phyloP scores from a whole-genome alignment of 164 flowering plant genomes.

The Liquidambar formosana region DNA sequence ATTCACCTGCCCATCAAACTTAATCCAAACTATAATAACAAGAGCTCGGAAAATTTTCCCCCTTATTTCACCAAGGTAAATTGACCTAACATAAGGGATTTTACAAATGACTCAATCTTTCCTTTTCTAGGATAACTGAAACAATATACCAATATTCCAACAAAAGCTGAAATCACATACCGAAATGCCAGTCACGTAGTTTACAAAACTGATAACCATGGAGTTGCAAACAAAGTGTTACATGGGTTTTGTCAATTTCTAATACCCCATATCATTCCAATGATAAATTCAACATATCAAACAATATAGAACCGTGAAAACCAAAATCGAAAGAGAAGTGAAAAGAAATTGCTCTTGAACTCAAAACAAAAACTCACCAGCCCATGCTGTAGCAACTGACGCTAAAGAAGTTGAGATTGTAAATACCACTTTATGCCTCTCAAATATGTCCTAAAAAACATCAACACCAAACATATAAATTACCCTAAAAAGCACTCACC shows the following conservation, averaged over 20 bases:
- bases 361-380: slow-evolving; percentile 46
- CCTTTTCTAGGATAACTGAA: too few relatives aligned
- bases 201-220: not conserved
- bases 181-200: not conserved
- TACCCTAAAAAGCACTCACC: too few relatives aligned
- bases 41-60: too few relatives aligned
- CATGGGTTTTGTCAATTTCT: not conserved
- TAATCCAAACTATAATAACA: too few relatives aligned
- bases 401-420: slow-evolving; percentile 82
- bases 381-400: slow-evolving; percentile 75
- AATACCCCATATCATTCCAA: not conserved
- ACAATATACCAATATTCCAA: not conserved
- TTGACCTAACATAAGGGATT: too few relatives aligned
- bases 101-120: too few relatives aligned
- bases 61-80: too few relatives aligned
- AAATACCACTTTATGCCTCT: slow-evolving; percentile 85
- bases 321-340: not conserved
- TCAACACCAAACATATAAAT: too few relatives aligned
- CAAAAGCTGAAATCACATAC: not conserved
- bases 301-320: not conserved
- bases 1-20: not conserved
- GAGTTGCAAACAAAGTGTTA: not conserved
- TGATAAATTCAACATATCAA: not conserved
- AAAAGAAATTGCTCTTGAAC: not conserved
- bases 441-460: slow-evolving; percentile 69